A percentile compares a stretch with the other conserved stretches of the same genome.
Evolutionary conservation across 176 grass and related monocot genomes (phyloP).

Genomic region (Pontederia paniculata): DNA sequence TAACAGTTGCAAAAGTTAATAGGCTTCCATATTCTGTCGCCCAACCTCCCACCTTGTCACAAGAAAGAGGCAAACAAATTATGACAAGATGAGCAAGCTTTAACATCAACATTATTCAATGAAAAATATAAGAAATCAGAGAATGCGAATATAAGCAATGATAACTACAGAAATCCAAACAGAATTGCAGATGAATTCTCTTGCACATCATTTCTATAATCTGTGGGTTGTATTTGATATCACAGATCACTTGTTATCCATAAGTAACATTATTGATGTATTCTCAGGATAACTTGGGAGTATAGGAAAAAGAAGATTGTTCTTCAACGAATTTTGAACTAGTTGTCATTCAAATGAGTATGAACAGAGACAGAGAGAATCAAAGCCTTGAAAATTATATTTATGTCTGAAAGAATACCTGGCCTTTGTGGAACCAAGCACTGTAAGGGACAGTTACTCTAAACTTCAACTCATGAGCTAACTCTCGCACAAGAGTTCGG

Average conservation of each 20-base stretch:
- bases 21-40: conserved; percentile 70
- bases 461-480: conserved; percentile 65
- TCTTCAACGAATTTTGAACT: no score
- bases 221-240: no score
- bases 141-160: no score
- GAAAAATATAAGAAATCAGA: no score
- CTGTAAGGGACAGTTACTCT: conserved; percentile 60
- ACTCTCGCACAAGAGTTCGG: conserved; percentile 81
- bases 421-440: conserved; percentile 65
- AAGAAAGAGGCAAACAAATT: conserved; percentile 13
- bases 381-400: background rate
- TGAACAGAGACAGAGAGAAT: background rate
- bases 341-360: background rate
- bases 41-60: conserved; percentile 81
- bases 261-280: no score
- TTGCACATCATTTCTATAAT: no score
- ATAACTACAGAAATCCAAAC: no score
- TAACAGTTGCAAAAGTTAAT: conserved; percentile 79
- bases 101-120: background rate
- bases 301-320: no score
- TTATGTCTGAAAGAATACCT: conserved; percentile 31
- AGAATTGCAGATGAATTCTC: no score
- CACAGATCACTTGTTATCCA: no score
- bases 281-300: no score
- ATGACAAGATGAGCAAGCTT: no score